A percentile compares a stretch with the other conserved stretches of the same genome.
phyloP scores from a whole-genome alignment of 352 stramenopile genomes.

The Pythium guiyangense region DNA sequence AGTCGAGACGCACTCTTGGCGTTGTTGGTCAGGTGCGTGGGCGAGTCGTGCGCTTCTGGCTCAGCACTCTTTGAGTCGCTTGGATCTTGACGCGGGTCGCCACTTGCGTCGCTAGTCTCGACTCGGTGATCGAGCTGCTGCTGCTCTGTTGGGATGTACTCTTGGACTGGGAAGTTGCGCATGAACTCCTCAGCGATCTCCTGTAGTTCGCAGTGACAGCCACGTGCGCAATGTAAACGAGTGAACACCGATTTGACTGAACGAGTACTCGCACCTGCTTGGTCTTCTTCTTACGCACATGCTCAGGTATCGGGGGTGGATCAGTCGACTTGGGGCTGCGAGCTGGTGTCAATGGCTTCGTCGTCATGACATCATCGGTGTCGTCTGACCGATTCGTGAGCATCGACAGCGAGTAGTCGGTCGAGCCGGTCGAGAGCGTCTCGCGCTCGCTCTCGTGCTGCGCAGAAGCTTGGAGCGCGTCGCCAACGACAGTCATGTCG shows the following conservation, averaged over 20 bases:
- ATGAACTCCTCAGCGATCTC: conserved; percentile 59
- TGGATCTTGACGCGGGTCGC: not conserved
- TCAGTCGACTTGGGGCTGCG: too few species aligned
- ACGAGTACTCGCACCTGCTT: conserved; percentile 8
- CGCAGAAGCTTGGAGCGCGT: conserved; percentile 38
- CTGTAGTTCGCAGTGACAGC: not conserved
- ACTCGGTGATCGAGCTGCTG: not conserved
- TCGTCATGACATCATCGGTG: not conserved
- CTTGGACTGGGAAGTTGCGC: conserved; percentile 63
- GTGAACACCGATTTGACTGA: not conserved
- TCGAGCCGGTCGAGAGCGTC: conserved; percentile 27
- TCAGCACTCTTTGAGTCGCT: too few species aligned
- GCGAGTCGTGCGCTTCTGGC: too few species aligned
- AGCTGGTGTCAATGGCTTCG: too few species aligned
- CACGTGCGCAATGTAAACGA: not conserved
- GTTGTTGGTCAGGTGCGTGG: too few species aligned
- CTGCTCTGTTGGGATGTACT: conserved; percentile 44
- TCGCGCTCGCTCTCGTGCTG: conserved; percentile 31
- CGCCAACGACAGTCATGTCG: conserved; percentile 36
- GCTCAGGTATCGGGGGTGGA: too few species aligned
- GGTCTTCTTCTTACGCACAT: conserved; percentile 3
- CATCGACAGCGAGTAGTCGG: conserved; percentile 30
- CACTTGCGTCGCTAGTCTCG: not conserved
- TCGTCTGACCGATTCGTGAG: conserved; percentile 21
- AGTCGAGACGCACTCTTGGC: too few species aligned